Percentiles rank a stretch among this genome's conserved stretches.
phyloP scores from a whole-genome alignment of 495 filamentous ascomycete genomes.

The Trichocladium antarcticum region DNA sequence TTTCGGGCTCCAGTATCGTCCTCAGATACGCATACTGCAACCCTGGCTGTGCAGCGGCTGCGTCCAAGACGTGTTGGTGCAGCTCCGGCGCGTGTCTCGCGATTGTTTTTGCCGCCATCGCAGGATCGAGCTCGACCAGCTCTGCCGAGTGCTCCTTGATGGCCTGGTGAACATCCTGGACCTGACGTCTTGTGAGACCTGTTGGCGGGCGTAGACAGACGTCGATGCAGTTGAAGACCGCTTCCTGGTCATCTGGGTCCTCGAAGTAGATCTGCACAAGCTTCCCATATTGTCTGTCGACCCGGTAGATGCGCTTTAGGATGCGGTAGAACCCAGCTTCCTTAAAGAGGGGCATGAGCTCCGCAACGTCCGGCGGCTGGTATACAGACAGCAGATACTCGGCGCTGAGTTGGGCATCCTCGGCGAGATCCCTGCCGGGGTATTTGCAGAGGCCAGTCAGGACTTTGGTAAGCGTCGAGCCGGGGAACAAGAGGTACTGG shows the following conservation, averaged over 20 bases:
- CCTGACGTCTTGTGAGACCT: slow-evolving; percentile 61
- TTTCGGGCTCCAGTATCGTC: slow-evolving; percentile 62
- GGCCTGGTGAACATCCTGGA: slow-evolving; percentile 60
- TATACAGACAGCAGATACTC: slow-evolving; percentile 93
- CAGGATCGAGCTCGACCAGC: slow-evolving; percentile 58
- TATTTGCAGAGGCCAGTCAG: slow-evolving; percentile 75
- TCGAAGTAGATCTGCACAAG: slow-evolving; percentile 76
- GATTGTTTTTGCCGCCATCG: slow-evolving; percentile 57
- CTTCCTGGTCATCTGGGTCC: slow-evolving; percentile 61
- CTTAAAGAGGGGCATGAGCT: slow-evolving; percentile 63
- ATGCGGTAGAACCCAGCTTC: slow-evolving; percentile 86
- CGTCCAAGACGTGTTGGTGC: slow-evolving; percentile 57
- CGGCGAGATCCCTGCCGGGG: slow-evolving; percentile 67
- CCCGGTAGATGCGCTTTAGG: slow-evolving; percentile 74
- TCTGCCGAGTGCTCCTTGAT: slow-evolving; percentile 57
- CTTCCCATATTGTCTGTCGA: slow-evolving; percentile 68
- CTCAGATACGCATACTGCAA: slow-evolving; percentile 68
- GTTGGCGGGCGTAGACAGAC: slow-evolving; percentile 66
- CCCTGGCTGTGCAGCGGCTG: slow-evolving; percentile 50
- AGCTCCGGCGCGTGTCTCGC: slow-evolving; percentile 54
- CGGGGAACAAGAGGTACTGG: slow-evolving; percentile 84
- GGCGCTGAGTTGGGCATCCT: slow-evolving; percentile 89
- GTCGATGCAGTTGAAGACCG: slow-evolving; percentile 67
- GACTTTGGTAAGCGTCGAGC: slow-evolving; percentile 70
- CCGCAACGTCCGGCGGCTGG: slow-evolving; percentile 69